These are phyloP conservation scores for Tolypocladium tropicale DNA, from an alignment of 2,329 filamentous ascomycete genomes.

Conservation along the genomic window DNA sequence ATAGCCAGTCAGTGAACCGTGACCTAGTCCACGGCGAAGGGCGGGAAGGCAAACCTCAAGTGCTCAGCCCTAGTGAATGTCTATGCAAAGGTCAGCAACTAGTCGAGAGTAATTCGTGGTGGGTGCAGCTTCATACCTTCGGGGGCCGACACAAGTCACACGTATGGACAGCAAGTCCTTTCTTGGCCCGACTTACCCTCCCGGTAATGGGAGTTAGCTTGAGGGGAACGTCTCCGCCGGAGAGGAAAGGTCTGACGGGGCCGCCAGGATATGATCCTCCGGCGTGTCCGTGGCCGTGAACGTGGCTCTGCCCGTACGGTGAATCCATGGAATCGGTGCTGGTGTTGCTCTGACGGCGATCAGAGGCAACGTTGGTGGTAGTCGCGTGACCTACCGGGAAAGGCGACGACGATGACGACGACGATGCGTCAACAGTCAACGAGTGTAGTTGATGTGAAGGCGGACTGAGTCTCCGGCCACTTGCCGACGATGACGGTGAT, in stretches of 20 bases:
- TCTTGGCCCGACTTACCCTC: constrained; percentile 47
- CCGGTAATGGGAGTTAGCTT: constrained; percentile 47
- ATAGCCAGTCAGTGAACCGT: constrained; percentile 13
- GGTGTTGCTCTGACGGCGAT: constrained; percentile 32
- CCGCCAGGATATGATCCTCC: constrained; percentile 15
- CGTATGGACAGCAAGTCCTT: constrained; percentile 46
- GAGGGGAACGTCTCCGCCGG: constrained; percentile 27
- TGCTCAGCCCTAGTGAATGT: constrained; percentile 55
- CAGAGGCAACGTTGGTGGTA: constrained; percentile 7
- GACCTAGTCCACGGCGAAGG: not conserved
- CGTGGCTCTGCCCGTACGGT: constrained; percentile 14
- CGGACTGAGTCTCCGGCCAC: constrained; percentile 24
- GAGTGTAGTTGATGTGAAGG: constrained; percentile 16
- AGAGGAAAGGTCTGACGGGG: constrained; percentile 30
- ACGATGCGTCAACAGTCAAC: constrained; percentile 10
- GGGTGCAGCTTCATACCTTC: constrained; percentile 29
- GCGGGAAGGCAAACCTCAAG: constrained; percentile 35
- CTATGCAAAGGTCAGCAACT: constrained; percentile 20
- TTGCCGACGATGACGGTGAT: constrained; percentile 20
- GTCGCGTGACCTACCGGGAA: constrained; percentile 17
- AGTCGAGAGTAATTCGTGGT: not conserved
- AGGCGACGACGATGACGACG: constrained; percentile 13
- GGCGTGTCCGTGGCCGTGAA: constrained; percentile 9
- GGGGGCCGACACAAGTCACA: constrained; percentile 41
- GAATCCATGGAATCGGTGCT: constrained; percentile 41